Evolutionary conservation across 2,329 filamentous ascomycete genomes (phyloP), one percentile per base, ranked within the genome.

Genomic region (Aspergillus phoenicis): DNA sequence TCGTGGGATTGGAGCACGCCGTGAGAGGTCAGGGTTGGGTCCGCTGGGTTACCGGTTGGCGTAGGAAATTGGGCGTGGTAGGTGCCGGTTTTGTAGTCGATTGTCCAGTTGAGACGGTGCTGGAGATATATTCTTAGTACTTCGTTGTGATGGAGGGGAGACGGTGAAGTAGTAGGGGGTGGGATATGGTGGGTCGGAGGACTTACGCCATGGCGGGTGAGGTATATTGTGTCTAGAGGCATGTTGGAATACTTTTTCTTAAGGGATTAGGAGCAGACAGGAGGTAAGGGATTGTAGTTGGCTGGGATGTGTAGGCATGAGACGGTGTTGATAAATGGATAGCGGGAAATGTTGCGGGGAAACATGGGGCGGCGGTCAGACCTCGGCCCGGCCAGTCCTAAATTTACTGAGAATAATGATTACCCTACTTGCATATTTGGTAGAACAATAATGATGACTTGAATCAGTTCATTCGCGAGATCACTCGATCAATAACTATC

Each of bases 41-140:
- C 95, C 26, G 90, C 90, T 4, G 93, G 84, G 65, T 97, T 93
- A 57, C 91, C 91, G 5, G 95, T 98, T 0, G 95, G 94, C 39
- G 91, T 92, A 45, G 84, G 87, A 66, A 95, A 87, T 61, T 82
- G 83, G 24, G 90, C 82, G 57, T 84, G 85, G 81, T 98, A 98
- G 68, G 83, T 84, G 57, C 95, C 94, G 39, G 91, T 94, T 63
- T 84, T 80, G 49, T 88, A 87, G 77, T 98, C 89, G 62, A 98
- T 91, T 47, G 87, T 86, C 92, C 93, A 98, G 75, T 90, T 93
- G 66, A 91, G 89, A 64, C 95, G 92, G 78, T 96, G 97, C 93
- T 96, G 76, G 89, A 96, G 96, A 93, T 95, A 76, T 51, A 15
- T n/a, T 49, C 22, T 55, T 36, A 5, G 36, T 43, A 30, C 30